These are phyloP conservation scores for Saccharomycopsis guyanensis DNA, from an alignment of 805 yeast genomes.

Conservation along the genomic window DNA sequence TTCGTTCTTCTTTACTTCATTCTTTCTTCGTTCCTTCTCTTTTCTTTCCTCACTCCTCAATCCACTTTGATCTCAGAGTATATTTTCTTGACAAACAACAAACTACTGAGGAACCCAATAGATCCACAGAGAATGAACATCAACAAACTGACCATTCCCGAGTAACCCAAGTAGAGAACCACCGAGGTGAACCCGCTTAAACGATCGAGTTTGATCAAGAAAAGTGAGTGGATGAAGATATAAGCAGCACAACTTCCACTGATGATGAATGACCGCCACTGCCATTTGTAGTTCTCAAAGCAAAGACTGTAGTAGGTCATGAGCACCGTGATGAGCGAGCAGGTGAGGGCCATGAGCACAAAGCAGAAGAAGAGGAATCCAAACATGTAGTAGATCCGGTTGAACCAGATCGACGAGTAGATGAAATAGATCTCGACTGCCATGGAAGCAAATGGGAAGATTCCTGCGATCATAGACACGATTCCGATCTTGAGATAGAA, in stretches of 20 bases:
- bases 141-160: slow-evolving; percentile 57
- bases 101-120: slow-evolving; percentile 70
- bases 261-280: slow-evolving; percentile 83
- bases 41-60: slow-evolving; percentile 25
- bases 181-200: slow-evolving; percentile 70
- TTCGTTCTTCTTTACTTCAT: too few relatives aligned
- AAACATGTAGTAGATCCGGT: slow-evolving; percentile 92
- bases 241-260: slow-evolving; percentile 88
- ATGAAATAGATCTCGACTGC: slow-evolving; percentile 94
- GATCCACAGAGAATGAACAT: slow-evolving; percentile 83
- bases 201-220: slow-evolving; percentile 54
- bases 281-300: slow-evolving; percentile 94
- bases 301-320: slow-evolving; percentile 79
- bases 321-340: slow-evolving; percentile 71
- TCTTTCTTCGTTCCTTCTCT: too few relatives aligned
- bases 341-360: slow-evolving; percentile 72
- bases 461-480: slow-evolving; percentile 69
- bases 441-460: slow-evolving; percentile 91
- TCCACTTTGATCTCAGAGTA: slow-evolving; percentile 86
- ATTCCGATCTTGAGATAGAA: slow-evolving; percentile 67
- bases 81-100: slow-evolving; percentile 69
- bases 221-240: slow-evolving; percentile 74
- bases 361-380: slow-evolving; percentile 91
- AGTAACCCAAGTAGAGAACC: slow-evolving; percentile 77
- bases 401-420: slow-evolving; percentile 87